A percentile compares a stretch with the other conserved stretches of the same genome.
These are phyloP conservation scores for Exophiala xenobiotica DNA, from an alignment of 2,329 filamentous ascomycete species.

Conservation along the genomic window DNA sequence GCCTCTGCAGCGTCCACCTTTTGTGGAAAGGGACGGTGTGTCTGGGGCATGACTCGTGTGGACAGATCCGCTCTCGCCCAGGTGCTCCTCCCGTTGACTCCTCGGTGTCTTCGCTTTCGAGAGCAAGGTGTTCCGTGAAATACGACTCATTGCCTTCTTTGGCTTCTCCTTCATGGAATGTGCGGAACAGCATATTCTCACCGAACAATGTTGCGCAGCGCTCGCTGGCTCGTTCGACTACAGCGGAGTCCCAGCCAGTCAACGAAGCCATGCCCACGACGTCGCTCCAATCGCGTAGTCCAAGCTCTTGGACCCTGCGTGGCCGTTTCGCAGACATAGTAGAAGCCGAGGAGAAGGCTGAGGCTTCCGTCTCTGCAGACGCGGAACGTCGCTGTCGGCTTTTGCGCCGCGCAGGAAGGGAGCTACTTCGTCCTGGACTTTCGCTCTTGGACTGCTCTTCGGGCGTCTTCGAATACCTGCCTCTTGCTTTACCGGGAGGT, in stretches of 20 bases:
- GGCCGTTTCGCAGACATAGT: neutral
- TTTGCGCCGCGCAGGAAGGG: constrained; percentile 1
- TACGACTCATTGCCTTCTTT: constrained; percentile 11
- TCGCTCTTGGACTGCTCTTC: neutral
- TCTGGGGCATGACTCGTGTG: constrained; percentile 22
- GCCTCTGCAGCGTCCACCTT: constrained; percentile 21
- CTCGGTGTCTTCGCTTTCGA: constrained; percentile 7
- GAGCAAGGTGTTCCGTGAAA: constrained; percentile 23
- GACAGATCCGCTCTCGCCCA: constrained; percentile 13
- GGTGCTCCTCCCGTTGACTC: constrained; percentile 3
- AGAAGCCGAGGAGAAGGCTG: constrained; percentile 5
- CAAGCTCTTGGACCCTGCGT: constrained; percentile 26
- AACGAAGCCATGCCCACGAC: constrained; percentile 76
- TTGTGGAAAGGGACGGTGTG: constrained; percentile 27
- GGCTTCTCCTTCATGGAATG: constrained; percentile 47
- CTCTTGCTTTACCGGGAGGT: constrained; percentile 13
- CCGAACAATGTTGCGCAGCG: constrained; percentile 75
- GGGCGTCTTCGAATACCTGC: constrained; percentile 2
- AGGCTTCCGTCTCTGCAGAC: constrained; percentile 8
- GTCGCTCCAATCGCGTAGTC: constrained; percentile 77
- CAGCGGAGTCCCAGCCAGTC: constrained; percentile 63
- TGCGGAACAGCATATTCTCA: constrained; percentile 66
- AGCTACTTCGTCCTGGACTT: constrained; percentile 4
- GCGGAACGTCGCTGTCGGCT: constrained; percentile 4
- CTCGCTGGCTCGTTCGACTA: constrained; percentile 67